A percentile compares a stretch with the other conserved stretches of the same genome.
Conservation (phyloP, 1,284 basidiomycete species). For the Neonothopanus nambi region DNA sequence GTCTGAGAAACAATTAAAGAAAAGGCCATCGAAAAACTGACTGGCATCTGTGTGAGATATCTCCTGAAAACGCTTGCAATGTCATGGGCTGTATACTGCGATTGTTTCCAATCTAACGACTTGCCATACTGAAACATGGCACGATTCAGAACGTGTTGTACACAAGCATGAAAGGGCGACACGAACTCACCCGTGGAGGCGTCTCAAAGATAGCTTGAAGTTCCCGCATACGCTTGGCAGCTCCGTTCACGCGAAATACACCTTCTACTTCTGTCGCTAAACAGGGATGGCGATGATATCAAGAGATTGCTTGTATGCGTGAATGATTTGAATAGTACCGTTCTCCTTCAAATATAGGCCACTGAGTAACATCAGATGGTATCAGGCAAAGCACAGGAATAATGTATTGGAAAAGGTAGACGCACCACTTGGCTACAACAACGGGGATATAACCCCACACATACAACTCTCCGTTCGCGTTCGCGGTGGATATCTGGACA, state of each 20-base stretch:
- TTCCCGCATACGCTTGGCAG: constrained; percentile 93
- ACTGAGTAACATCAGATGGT: constrained; percentile 37
- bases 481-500: constrained; percentile 94
- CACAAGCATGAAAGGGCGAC: neutral
- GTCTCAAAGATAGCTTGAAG: constrained; percentile 89
- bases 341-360: constrained; percentile 91
- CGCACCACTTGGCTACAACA: constrained; percentile 94
- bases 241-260: constrained; percentile 93
- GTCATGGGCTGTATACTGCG: constrained; percentile 90
- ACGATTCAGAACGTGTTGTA: neutral
- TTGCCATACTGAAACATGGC: constrained; percentile 79
- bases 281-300: constrained; percentile 12
- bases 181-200: constrained; percentile 74
- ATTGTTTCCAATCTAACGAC: constrained; percentile 85
- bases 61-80: constrained; percentile 95
- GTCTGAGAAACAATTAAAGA: constrained; percentile 17
- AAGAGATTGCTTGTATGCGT: constrained; percentile 4
- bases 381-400: constrained; percentile 14
- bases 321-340: constrained; percentile 44
- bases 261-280: constrained; percentile 93
- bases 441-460: constrained; percentile 96
- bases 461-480: constrained; percentile 78
- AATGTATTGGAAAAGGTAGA: constrained; percentile 22
- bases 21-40: constrained; percentile 42
- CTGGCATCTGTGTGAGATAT: constrained; percentile 96